Base-by-base conservation (phyloP, 1,284 basidiomycete species). In the Ustilago cynodontis region DNA sequence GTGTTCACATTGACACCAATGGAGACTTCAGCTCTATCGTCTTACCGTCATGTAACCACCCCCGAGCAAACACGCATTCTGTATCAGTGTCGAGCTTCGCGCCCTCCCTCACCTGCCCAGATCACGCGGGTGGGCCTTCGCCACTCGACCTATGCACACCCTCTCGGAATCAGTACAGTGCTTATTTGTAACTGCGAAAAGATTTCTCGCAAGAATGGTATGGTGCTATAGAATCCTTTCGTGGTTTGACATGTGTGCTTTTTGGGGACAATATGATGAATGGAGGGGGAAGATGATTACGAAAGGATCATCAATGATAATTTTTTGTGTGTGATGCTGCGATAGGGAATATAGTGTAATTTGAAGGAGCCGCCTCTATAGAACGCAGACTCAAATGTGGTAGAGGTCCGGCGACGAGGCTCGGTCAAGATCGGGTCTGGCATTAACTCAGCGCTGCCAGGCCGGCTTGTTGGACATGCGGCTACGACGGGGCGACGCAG, bases 391-490 rank as follows among this genome's bases (percentile, higher is more conserved):
- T 43, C 24, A 45, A 24, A 39, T 47, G 29, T 47, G 14, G 16
- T 6, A 2, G 8, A 52, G 31, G 20, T 16, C 10, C 43, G 24
- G 22, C 47, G 28, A n/a, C 41, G 41, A 43, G 16, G 20, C 7
- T 43, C 41, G 41, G 41, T 20, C 41, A 20, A 14, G 10, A 6
- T 43, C 41, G 7, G 20, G n/a, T 20, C 41, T 43, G 41, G 20
- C n/a, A 6, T 43, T 9, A 3, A 50, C 47, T 73, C 64, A 80
- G 45, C 78, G 80, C 69, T 82, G 80, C 80, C 80, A 82, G 4
- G 80, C 79, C 24, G 80, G 80, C 62, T 79, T 80, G 74, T 78
- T 80, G 1, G 73, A 71, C 80, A 82, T 82, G 29, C 80, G 78
- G 49, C 80, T 82, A 33, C 80, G 78, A 52, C 80, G 78, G 20